Evolutionary conservation across 345 rosid genomes (phyloP).

Genomic region (Eucalyptus marginata): DNA sequence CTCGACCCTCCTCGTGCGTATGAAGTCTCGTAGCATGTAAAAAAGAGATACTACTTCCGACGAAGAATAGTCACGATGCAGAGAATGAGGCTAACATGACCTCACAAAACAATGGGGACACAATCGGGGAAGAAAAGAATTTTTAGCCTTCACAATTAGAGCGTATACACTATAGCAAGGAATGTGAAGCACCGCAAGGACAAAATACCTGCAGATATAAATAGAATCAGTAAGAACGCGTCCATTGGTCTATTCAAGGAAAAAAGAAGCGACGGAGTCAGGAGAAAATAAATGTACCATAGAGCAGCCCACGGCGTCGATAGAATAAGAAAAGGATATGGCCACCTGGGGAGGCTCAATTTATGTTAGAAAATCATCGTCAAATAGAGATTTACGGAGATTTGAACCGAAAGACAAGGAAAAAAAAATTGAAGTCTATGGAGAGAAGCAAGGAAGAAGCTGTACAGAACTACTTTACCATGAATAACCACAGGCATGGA

Average conservation of each 20-base stretch:
- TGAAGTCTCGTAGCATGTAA: not conserved
- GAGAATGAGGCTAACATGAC: not conserved
- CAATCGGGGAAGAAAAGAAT: constrained; percentile 17
- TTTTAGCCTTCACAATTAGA: constrained; percentile 41
- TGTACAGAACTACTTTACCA: constrained; percentile 25
- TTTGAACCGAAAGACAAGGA: not conserved
- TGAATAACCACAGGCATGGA: constrained; percentile 71
- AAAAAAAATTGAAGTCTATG: not conserved
- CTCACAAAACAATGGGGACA: constrained; percentile 38
- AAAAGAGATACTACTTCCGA: not conserved
- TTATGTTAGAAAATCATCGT: not conserved
- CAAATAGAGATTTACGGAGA: not conserved
- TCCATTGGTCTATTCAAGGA: not conserved
- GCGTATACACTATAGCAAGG: constrained; percentile 68
- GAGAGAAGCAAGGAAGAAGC: not conserved
- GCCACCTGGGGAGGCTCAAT: constrained; percentile 52
- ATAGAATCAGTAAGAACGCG: not conserved
- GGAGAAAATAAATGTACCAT: constrained; percentile 23
- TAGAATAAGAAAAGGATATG: constrained; percentile 78
- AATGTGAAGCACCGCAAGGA: constrained; percentile 42
- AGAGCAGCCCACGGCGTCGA: constrained; percentile 57
- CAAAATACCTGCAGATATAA: constrained; percentile 39
- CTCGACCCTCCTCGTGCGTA: not conserved
- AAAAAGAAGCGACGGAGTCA: not conserved
- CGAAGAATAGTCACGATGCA: not conserved